These are phyloP conservation scores for Termitomyces sp. DNA, from an alignment of 768 basidiomycete species.

Conservation along the genomic window DNA sequence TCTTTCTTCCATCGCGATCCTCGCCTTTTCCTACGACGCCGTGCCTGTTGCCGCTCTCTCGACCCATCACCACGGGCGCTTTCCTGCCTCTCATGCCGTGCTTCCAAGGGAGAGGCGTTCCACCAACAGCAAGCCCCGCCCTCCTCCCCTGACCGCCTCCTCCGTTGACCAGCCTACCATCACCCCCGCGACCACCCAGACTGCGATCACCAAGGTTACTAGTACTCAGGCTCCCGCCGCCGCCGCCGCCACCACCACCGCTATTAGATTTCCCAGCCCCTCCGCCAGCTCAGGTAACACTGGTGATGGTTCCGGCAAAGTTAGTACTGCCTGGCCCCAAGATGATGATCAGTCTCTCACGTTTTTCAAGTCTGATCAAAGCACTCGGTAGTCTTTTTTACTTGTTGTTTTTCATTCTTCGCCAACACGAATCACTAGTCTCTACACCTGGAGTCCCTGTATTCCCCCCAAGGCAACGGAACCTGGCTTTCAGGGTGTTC, in stretches of 20 bases:
- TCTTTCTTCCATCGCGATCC: slow-evolving; percentile 49
- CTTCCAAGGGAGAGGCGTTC: slow-evolving; percentile 48
- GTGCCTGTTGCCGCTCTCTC: slow-evolving; percentile 49
- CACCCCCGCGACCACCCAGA: not conserved
- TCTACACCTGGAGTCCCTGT: slow-evolving; percentile 66
- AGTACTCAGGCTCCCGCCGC: slow-evolving; percentile 14
- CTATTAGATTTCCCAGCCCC: too few species aligned
- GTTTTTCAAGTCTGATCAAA: slow-evolving; percentile 41
- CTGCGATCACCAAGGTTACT: slow-evolving; percentile 7
- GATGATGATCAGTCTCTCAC: slow-evolving; percentile 41
- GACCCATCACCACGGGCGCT: slow-evolving; percentile 38
- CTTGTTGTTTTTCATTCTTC: not conserved
- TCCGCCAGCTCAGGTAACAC: slow-evolving; percentile 16
- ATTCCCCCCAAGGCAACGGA: slow-evolving; percentile 27
- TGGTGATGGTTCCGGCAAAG: too few species aligned
- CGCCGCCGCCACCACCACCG: too few species aligned
- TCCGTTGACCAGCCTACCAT: slow-evolving; percentile 13
- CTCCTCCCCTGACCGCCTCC: slow-evolving; percentile 21
- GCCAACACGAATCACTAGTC: slow-evolving; percentile 18
- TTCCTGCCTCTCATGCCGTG: slow-evolving; percentile 30
- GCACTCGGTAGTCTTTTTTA: slow-evolving; percentile 31
- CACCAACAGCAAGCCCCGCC: slow-evolving; percentile 34
- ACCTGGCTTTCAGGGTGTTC: slow-evolving; percentile 32
- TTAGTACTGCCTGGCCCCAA: slow-evolving; percentile 45
- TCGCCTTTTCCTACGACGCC: slow-evolving; percentile 44